Evolutionary conservation across 192 early-diverging fungal species (phyloP), one percentile per base, ranked within the genome.

Genomic region (Gaertneriomyces semiglobifer): DNA sequence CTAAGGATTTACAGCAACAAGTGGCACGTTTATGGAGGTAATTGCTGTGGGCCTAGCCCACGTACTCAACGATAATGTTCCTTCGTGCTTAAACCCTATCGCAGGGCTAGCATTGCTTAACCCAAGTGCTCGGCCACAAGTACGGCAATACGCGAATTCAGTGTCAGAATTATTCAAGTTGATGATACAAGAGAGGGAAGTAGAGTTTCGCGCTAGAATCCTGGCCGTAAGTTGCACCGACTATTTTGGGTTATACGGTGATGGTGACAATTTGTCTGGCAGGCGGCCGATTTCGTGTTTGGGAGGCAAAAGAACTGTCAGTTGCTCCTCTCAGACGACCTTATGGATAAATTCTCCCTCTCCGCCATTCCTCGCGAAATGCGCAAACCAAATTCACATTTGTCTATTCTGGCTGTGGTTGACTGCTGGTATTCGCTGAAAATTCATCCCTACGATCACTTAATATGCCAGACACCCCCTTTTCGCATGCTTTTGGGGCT

Each of bases 11-110:
- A 93, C 61, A 88, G 83, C 38, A 91, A 87, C 78, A 98, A 98
- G 70, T 98, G 95, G 94, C 96, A 98, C 68, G 93, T 96, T 7
- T 96, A 96, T 70, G 93, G 91, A 0, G 95, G 91, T 88, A 73
- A 6, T 48, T 4, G 5, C 44, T 33, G 25, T 33, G 25, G 25
- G 1, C 25, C 25, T 57, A 19, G n/a, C 55, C 2, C 14, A 57
- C 55, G 1, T 19, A 20, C n/a, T 20, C 16, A 50, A 50, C 48
- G 12, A n/a, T 50, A 50, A 16, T 50, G 48, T 50, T 12, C 54
- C 10, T 56, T 10, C 14, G 11, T n/a, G 18, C 25, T 55, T 1
- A 43, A 10, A 50, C 41, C 19, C 71, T 72, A 69, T 77, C 0
- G 61, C 60, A 86, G 89, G 94, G 0, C 77, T 98, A 18, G 96